phyloP scores from a whole-genome alignment of 1,139 yeast species.

The Petasospora rhodanensis region DNA sequence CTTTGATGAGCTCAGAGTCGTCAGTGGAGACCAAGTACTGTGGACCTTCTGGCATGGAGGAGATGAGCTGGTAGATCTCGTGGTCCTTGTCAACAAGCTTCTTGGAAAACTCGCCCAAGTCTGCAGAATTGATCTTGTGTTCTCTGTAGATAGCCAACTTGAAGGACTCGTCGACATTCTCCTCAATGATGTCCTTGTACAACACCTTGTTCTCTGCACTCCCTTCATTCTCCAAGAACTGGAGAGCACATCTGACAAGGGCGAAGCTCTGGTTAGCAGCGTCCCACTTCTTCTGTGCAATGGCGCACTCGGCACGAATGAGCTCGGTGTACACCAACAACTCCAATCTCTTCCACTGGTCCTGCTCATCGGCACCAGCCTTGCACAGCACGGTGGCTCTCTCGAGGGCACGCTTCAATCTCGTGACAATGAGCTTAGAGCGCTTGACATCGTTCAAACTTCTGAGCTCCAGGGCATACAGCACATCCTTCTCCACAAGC shows the following conservation, averaged over 20 bases:
- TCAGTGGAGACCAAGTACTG: constrained; percentile 26
- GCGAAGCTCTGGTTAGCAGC: constrained; percentile 50
- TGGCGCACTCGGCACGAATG: constrained; percentile 53
- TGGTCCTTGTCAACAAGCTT: constrained; percentile 29
- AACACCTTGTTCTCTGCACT: constrained; percentile 37
- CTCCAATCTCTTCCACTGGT: constrained; percentile 44
- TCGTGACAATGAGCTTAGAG: constrained; percentile 54
- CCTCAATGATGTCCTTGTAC: constrained; percentile 53
- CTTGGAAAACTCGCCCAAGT: constrained; percentile 45
- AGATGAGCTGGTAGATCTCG: constrained; percentile 30
- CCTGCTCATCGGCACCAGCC: constrained; percentile 35
- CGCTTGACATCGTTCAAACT: constrained; percentile 45
- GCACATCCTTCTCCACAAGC: constrained; percentile 63
- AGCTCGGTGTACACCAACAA: constrained; percentile 56
- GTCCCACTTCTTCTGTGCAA: constrained; percentile 58
- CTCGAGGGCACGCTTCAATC: constrained; percentile 59
- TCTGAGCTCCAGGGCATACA: constrained; percentile 65
- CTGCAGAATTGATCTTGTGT: constrained; percentile 31
- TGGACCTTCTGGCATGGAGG: constrained; percentile 31
- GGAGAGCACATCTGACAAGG: constrained; percentile 58
- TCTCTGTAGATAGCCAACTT: constrained; percentile 51
- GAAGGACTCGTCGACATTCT: constrained; percentile 66
- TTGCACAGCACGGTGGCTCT: constrained; percentile 42
- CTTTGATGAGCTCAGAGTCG: constrained; percentile 28
- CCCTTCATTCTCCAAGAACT: constrained; percentile 36